phyloP scores from a whole-genome alignment of 192 early-diverging fungal species.

The Coemansia sp. region DNA sequence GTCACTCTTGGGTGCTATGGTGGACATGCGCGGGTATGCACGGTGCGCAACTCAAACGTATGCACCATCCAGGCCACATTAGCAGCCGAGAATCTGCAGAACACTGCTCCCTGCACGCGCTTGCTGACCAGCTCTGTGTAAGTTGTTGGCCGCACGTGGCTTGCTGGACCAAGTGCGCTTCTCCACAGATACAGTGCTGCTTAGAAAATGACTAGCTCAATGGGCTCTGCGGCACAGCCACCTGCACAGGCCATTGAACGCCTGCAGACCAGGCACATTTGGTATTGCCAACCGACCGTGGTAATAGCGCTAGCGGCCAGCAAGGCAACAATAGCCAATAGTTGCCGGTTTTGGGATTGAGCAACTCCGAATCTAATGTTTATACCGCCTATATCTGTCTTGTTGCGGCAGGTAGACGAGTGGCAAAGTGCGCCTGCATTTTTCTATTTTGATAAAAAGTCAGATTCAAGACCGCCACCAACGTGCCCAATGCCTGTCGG shows the following conservation, averaged over 20 bases:
- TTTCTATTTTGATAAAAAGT: background rate
- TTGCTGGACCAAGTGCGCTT: background rate
- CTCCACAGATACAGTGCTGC: background rate
- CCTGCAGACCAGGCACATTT: background rate
- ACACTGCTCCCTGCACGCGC: background rate
- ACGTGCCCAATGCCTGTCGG: background rate
- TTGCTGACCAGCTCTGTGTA: background rate
- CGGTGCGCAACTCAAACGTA: conserved; percentile 3
- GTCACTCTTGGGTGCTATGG: background rate
- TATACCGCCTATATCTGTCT: background rate
- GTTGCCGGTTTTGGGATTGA: background rate
- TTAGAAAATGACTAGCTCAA: background rate
- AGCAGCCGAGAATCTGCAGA: background rate
- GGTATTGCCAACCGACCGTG: conserved; percentile 1
- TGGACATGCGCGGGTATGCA: conserved; percentile 8
- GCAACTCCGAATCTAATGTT: background rate
- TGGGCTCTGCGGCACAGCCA: conserved; percentile 2
- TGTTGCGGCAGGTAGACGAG: background rate
- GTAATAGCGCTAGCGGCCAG: background rate
- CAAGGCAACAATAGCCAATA: background rate
- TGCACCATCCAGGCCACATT: background rate
- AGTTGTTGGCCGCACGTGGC: background rate
- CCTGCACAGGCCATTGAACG: background rate
- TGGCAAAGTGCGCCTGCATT: background rate
- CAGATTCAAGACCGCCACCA: background rate